Conservation (phyloP, 148 eudicot genomes). For the Heliosperma pusillum region DNA sequence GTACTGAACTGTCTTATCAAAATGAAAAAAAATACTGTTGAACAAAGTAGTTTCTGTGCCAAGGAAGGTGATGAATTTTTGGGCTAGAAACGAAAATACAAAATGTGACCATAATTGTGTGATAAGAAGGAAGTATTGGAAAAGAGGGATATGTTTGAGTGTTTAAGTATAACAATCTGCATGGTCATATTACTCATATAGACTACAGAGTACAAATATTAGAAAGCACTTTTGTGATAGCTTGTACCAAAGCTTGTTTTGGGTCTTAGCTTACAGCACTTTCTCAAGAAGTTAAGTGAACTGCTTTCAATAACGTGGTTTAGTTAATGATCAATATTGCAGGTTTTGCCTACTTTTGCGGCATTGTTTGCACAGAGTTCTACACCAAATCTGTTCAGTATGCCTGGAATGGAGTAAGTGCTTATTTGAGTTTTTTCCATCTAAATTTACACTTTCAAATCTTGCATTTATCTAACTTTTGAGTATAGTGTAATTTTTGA, state of each 20-base stretch:
- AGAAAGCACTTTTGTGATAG: not conserved
- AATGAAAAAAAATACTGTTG: not conserved
- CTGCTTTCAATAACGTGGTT: not conserved
- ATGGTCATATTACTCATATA: not conserved
- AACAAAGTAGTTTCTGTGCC: not conserved
- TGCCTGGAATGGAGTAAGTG: conserved; percentile 77
- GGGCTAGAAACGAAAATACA: not conserved
- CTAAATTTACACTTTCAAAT: not conserved
- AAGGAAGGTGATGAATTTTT: not conserved
- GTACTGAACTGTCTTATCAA: not conserved
- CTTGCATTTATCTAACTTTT: too few relatives aligned
- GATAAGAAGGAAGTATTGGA: not conserved
- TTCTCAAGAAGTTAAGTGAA: not conserved
- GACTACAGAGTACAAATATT: not conserved
- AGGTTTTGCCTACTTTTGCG: conserved; percentile 94
- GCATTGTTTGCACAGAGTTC: conserved; percentile 45
- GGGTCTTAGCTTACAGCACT: conserved; percentile 1
- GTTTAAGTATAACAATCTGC: not conserved
- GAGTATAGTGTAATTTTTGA: not conserved
- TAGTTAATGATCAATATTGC: conserved; percentile 12
- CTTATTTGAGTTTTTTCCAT: conserved; percentile 6
- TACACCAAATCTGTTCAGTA: conserved; percentile 29
- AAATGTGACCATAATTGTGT: not conserved
- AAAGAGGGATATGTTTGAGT: not conserved
- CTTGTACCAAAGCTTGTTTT: not conserved